Conservation (phyloP, 495 filamentous ascomycete species). For the Penicillium steckii region DNA sequence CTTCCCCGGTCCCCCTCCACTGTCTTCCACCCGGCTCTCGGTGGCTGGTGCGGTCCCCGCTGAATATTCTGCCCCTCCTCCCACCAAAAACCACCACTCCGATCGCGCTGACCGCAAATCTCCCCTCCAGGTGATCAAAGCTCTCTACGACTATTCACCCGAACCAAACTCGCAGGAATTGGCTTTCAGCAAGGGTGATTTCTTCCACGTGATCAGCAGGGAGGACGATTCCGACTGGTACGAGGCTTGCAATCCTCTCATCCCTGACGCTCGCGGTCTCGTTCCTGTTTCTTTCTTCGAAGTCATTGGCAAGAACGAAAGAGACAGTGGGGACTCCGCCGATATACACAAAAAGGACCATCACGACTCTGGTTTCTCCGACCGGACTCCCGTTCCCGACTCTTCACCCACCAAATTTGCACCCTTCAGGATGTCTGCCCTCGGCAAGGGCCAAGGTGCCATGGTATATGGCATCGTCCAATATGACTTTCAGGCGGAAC, state of each 20-base stretch:
- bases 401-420: slow-evolving; percentile 28
- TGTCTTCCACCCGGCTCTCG: background rate
- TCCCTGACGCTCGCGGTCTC: slow-evolving; percentile 83
- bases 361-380: slow-evolving; percentile 82
- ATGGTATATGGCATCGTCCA: slow-evolving; percentile 96
- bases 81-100: slow-evolving; percentile 13
- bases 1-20: background rate
- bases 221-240: slow-evolving; percentile 97
- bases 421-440: slow-evolving; percentile 49
- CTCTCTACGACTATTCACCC: slow-evolving; percentile 88
- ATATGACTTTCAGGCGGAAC: slow-evolving; percentile 95
- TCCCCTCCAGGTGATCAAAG: slow-evolving; percentile 80
- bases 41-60: background rate
- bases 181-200: slow-evolving; percentile 89
- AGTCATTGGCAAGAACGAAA: slow-evolving; percentile 81
- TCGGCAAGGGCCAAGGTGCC: slow-evolving; percentile 65
- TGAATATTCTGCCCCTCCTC: slow-evolving; percentile 12
- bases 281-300: slow-evolving; percentile 95
- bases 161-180: slow-evolving; percentile 70
- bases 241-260: slow-evolving; percentile 94
- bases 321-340: slow-evolving; percentile 74
- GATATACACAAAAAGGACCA: slow-evolving; percentile 57
- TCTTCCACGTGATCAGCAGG: slow-evolving; percentile 96
- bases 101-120: slow-evolving; percentile 17
- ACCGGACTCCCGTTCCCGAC: slow-evolving; percentile 50